Conservation (phyloP, 306 rosid genomes). For the Chamaecrista fasciculata region DNA sequence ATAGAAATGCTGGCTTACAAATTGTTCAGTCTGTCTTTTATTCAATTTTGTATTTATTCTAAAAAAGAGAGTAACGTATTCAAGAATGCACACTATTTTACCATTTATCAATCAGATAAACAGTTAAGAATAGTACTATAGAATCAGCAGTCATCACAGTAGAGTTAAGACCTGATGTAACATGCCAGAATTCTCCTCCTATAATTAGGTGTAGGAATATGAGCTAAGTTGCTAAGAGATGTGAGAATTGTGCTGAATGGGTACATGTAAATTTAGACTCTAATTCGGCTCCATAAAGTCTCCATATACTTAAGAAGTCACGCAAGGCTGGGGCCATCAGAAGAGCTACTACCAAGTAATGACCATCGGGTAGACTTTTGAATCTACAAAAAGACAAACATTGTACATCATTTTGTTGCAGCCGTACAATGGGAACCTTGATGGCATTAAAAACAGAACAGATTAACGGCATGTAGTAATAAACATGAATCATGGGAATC, state of each 20-base stretch:
- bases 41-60: conserved; percentile 38
- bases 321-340: conserved; percentile 31
- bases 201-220: conserved; percentile 29
- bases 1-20: conserved; percentile 34
- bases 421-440: conserved; percentile 12
- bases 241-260: conserved; percentile 25
- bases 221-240: conserved; percentile 13
- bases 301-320: conserved; percentile 36
- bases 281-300: conserved; percentile 32
- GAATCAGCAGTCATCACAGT: conserved; percentile 22
- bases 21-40: conserved; percentile 36
- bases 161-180: conserved; percentile 36
- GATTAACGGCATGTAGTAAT: neutral
- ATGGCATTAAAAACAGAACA: neutral
- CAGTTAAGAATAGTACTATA: conserved; percentile 35
- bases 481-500: conserved; percentile 1
- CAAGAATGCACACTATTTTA: conserved; percentile 36
- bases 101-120: conserved; percentile 37
- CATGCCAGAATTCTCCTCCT: conserved; percentile 31
- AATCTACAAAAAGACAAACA: conserved; percentile 57
- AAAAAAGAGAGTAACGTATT: conserved; percentile 41
- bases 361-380: conserved; percentile 44
- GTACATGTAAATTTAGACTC: conserved; percentile 28
- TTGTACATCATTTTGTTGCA: conserved; percentile 5
- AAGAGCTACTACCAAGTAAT: conserved; percentile 35